Conservation (phyloP, 2,329 filamentous ascomycete species). For the Fusarium guadeloupense region DNA sequence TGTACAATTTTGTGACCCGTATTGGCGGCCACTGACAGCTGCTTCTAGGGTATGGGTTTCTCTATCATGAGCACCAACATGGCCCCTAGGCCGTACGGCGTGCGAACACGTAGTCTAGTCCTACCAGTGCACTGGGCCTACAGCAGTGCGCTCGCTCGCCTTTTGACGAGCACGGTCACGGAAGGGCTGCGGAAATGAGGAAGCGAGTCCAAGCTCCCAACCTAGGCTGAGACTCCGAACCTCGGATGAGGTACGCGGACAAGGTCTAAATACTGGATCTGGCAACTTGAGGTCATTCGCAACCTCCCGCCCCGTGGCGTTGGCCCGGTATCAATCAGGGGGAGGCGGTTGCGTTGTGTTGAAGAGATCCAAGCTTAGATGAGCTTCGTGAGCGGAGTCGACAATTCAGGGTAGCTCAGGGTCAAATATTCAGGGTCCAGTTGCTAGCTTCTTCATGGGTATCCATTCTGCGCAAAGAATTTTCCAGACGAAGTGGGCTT, state of each 20-base stretch:
- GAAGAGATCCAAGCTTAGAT: conserved; percentile 10
- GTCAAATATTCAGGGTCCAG: conserved; percentile 25
- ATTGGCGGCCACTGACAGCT: conserved; percentile 9
- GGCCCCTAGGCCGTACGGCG: conserved; percentile 28
- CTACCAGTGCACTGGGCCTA: conserved; percentile 15
- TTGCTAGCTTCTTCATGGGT: conserved; percentile 21
- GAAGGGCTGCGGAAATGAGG: conserved; percentile 39
- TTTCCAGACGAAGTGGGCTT: conserved; percentile 14
- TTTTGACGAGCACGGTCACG: conserved; percentile 32
- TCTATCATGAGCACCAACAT: conserved; percentile 17
- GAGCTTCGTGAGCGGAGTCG: conserved; percentile 5
- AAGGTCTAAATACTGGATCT: conserved; percentile 16
- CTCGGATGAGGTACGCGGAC: conserved; percentile 27
- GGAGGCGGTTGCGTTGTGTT: conserved; percentile 1
- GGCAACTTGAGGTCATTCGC: conserved; percentile 3
- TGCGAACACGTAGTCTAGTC: conserved; percentile 35
- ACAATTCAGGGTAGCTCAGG: conserved; percentile 26
- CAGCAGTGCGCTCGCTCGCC: conserved; percentile 19
- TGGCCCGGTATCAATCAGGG: neutral
- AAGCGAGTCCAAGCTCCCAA: conserved; percentile 35
- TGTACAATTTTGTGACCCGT: conserved; percentile 1
- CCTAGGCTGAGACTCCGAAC: conserved; percentile 14
- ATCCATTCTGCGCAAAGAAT: conserved; percentile 11
- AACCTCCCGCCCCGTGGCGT: neutral
- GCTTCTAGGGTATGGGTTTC: conserved; percentile 17